Conservation (phyloP, 148 eudicot species). For the Cornus florida region DNA sequence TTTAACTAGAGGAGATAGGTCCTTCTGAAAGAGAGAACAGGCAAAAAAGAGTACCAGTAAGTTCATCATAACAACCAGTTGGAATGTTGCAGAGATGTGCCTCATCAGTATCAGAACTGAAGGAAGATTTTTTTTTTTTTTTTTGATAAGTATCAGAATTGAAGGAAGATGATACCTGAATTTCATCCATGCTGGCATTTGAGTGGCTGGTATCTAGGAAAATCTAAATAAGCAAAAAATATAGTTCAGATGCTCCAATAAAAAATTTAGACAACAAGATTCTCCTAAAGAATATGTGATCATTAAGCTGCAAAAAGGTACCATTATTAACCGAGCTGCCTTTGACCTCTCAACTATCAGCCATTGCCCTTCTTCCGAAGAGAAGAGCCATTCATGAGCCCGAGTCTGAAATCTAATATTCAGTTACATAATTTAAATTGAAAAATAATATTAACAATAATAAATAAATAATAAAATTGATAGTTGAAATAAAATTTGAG, state of each 20-base stretch:
- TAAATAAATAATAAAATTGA: no score
- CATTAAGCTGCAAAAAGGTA: conserved; percentile 15
- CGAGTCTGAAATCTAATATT: conserved; percentile 54
- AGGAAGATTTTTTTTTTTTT: neutral
- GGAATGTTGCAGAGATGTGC: neutral
- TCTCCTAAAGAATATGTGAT: neutral
- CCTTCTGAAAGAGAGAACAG: conserved; percentile 53
- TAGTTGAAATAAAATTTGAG: neutral
- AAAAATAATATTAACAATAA: neutral
- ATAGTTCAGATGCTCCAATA: conserved; percentile 3
- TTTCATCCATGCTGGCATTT: conserved; percentile 60
- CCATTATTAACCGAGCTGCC: conserved; percentile 91
- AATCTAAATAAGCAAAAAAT: conserved; percentile 45
- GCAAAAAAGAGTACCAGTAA: conserved; percentile 6
- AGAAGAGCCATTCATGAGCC: conserved; percentile 85
- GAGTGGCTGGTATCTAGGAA: conserved; percentile 72
- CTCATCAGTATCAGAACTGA: neutral
- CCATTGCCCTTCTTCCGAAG: conserved; percentile 99
- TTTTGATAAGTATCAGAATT: neutral
- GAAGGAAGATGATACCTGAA: conserved; percentile 56
- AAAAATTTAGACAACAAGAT: neutral
- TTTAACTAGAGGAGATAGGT: conserved; percentile 89
- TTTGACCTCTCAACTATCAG: conserved; percentile 82
- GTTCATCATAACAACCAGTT: neutral
- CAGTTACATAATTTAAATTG: conserved; percentile 13